Evolutionary conservation across 352 stramenopile genomes (phyloP).

Genomic region (Globisporangium megalacanthum): DNA sequence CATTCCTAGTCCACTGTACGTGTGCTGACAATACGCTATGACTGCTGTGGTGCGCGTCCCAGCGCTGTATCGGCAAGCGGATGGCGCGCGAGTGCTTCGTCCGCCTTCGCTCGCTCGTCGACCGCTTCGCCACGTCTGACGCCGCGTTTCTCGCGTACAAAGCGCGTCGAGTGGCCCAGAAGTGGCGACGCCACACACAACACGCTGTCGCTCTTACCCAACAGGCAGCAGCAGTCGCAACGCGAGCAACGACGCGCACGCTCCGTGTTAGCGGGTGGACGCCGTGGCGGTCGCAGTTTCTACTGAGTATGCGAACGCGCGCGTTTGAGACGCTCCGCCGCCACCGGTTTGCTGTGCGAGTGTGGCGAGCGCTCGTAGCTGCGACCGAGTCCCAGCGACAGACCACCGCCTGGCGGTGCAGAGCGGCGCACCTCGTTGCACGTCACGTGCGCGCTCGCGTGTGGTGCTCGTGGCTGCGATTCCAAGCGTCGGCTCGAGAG

Average conservation of each 20-base stretch:
- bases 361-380: constrained; percentile 1
- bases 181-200: constrained; percentile 1
- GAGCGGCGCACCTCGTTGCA: background rate
- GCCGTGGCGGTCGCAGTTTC: constrained; percentile 2
- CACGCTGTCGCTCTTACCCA: background rate
- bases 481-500: background rate
- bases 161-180: background rate
- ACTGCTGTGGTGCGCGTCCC: background rate
- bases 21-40: background rate
- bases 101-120: background rate
- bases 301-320: background rate
- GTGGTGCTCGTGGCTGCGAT: background rate
- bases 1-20: background rate
- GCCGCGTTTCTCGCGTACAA: background rate
- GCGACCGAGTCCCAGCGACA: background rate
- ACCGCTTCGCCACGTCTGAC: background rate
- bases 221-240: background rate
- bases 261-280: constrained; percentile 1
- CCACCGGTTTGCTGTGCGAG: background rate
- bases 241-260: background rate
- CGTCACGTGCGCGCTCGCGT: background rate
- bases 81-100: background rate
- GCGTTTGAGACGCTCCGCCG: background rate
- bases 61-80: constrained; percentile 4
- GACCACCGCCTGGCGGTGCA: background rate